Percentiles rank a stretch among this genome's conserved stretches.
phyloP scores from a whole-genome alignment of 148 eudicot species.

The Chenopodium quinoa region DNA sequence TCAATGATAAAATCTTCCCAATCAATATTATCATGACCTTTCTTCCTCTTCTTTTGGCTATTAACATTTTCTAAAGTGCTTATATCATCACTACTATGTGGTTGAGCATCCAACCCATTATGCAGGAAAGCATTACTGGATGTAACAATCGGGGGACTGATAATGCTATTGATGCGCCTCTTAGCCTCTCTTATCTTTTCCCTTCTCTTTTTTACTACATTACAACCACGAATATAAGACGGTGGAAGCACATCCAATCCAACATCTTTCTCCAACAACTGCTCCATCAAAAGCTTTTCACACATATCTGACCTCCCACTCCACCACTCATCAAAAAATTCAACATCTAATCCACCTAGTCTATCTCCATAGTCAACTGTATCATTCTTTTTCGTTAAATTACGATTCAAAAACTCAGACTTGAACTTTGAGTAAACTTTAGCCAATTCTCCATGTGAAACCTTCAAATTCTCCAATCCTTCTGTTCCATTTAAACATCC shows the following conservation, averaged over 20 bases:
- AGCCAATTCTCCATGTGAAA: constrained; percentile 52
- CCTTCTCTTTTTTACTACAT: constrained; percentile 41
- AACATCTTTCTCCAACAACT: constrained; percentile 62
- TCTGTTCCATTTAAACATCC: constrained; percentile 21
- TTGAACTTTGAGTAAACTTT: constrained; percentile 45
- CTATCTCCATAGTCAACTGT: constrained; percentile 22
- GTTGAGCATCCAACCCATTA: constrained; percentile 12
- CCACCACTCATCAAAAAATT: constrained; percentile 66
- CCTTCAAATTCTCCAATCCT: constrained; percentile 36
- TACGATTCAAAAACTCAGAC: constrained; percentile 32
- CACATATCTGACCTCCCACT: constrained; percentile 70
- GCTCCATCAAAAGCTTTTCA: constrained; percentile 54
- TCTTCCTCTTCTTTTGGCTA: constrained; percentile 43
- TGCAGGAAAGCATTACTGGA: constrained; percentile 21
- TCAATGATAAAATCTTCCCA: constrained; percentile 92
- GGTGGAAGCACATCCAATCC: constrained; percentile 70
- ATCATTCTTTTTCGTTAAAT: constrained; percentile 13
- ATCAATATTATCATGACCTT: constrained; percentile 38
- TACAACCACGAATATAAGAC: constrained; percentile 56
- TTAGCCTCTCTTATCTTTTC: constrained; percentile 75
- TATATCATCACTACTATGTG: constrained; percentile 15
- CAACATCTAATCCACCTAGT: constrained; percentile 23
- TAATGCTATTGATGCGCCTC: constrained; percentile 48
- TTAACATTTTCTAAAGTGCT: constrained; percentile 14
- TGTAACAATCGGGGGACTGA: constrained; percentile 25